Evolutionary conservation across 1,284 basidiomycete genomes (phyloP), one percentile per base, ranked within the genome.

Genomic region (Neonothopanus nambi): DNA sequence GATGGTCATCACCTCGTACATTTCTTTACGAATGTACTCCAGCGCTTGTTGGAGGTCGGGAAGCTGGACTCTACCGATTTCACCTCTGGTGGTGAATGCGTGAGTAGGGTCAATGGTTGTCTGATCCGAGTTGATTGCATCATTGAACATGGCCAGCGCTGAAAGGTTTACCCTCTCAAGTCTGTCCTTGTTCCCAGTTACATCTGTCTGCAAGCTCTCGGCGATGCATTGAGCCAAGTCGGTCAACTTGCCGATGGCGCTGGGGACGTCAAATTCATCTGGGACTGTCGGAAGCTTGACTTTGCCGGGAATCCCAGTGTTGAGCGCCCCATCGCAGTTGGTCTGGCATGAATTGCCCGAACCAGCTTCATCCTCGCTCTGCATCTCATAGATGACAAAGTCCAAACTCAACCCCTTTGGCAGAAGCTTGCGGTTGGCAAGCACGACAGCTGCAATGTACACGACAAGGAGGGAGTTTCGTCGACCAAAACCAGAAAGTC

Each of bases 351-450:
- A 47, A 33, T 47, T 15, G 4, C 45, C 45, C 23, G 36, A 49
- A 12, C 48, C 48, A 9, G 36, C 48, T 37, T 49, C 23, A 12
- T n/a, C 20, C 20, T 49, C 38, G 6, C 6, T 7, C 21, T 49
- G 48, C 9, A 17, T 44, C 36, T 49, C 48, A 18, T n/a, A 49
- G 38, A 49, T 40, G n/a, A n/a, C n/a, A n/a, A n/a, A n/a, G n/a
- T n/a, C n/a, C n/a, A n/a, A n/a, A n/a, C n/a, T n/a, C n/a, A n/a
- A n/a, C n/a, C n/a, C n/a, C n/a, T n/a, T n/a, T n/a, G n/a, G n/a
- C n/a, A 40, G 36, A 15, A 4, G 11, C 9, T 49, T 26, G 5
- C 36, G 48, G n/a, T 49, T 40, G 6, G 48, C 48, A 37, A 38
- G 48, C 12, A 49, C 20, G 7, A 49, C 13, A 40, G 37, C 48